These are phyloP conservation scores for Corylus avellana DNA, from an alignment of 306 rosid genomes.

Conservation along the genomic window DNA sequence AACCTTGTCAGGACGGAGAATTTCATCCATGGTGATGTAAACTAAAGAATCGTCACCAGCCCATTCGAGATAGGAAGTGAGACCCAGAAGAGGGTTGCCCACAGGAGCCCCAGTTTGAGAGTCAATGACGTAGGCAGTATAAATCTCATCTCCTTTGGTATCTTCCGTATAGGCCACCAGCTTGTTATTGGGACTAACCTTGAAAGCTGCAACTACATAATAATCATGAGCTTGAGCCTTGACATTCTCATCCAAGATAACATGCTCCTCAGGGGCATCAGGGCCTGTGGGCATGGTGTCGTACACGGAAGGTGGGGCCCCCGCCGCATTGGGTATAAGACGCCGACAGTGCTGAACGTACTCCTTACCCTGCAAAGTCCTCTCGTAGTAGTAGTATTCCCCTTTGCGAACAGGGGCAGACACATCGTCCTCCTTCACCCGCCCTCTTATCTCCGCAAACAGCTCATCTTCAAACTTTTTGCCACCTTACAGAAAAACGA, in stretches of 20 bases:
- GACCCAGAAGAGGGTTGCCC: constrained; percentile 57
- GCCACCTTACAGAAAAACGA: constrained; percentile 38
- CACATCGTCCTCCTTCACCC: constrained; percentile 83
- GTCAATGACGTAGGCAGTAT: constrained; percentile 73
- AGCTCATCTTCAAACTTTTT: constrained; percentile 65
- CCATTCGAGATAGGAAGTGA: constrained; percentile 70
- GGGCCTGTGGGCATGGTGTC: constrained; percentile 72
- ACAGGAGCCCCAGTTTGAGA: constrained; percentile 61
- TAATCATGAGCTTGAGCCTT: constrained; percentile 61
- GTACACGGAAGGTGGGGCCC: constrained; percentile 49
- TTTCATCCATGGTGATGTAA: constrained; percentile 79
- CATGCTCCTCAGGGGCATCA: constrained; percentile 71
- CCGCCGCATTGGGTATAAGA: constrained; percentile 42
- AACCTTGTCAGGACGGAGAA: constrained; percentile 93
- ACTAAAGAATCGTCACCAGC: constrained; percentile 67
- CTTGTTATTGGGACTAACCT: constrained; percentile 81
- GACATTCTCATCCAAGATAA: constrained; percentile 82
- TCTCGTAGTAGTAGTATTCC: constrained; percentile 63
- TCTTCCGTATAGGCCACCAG: constrained; percentile 91
- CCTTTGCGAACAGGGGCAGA: constrained; percentile 73
- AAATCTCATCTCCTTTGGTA: constrained; percentile 90
- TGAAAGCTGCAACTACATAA: constrained; percentile 56
- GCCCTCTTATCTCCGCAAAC: constrained; percentile 70
- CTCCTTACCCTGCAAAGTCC: constrained; percentile 71
- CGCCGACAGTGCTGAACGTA: constrained; percentile 82